phyloP scores from a whole-genome alignment of 2,329 filamentous ascomycete genomes.

The Colletotrichum lentis region DNA sequence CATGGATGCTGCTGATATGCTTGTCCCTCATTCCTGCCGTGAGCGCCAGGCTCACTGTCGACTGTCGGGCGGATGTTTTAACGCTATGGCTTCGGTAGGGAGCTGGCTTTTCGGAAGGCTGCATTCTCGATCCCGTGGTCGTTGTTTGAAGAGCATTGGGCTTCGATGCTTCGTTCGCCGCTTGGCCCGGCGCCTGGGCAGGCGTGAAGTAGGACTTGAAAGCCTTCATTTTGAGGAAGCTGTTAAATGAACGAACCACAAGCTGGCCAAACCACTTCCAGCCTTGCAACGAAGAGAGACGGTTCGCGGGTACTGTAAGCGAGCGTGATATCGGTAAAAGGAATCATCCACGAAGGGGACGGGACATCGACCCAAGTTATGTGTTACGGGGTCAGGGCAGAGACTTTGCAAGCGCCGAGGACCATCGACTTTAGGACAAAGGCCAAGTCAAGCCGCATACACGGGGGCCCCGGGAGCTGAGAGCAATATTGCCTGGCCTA shows the following conservation, averaged over 20 bases:
- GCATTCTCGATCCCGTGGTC: slow-evolving; percentile 2
- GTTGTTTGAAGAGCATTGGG: slow-evolving; percentile 5
- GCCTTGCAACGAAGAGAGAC: slow-evolving; percentile 20
- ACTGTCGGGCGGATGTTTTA: slow-evolving; percentile 34
- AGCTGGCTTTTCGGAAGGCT: slow-evolving; percentile 26
- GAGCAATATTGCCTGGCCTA: slow-evolving; percentile 24
- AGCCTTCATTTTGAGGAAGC: slow-evolving; percentile 31
- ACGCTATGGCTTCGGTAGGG: slow-evolving; percentile 26
- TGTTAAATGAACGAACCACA: slow-evolving; percentile 32
- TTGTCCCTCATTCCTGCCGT: slow-evolving; percentile 36
- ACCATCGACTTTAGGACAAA: slow-evolving; percentile 18
- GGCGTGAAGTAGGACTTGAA: slow-evolving; percentile 38
- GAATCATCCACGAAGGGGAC: slow-evolving; percentile 7
- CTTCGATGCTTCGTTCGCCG: slow-evolving; percentile 2
- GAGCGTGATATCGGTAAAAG: slow-evolving; percentile 5
- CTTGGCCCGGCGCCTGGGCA: slow-evolving; percentile 21
- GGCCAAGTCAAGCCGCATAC: slow-evolving; percentile 22
- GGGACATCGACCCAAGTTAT: slow-evolving; percentile 30
- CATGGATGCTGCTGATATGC: slow-evolving; percentile 34
- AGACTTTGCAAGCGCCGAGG: slow-evolving; percentile 11
- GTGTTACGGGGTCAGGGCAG: slow-evolving; percentile 15
- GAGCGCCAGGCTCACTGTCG: slow-evolving; percentile 35
- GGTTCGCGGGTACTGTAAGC: slow-evolving; percentile 17
- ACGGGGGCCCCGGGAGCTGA: slow-evolving; percentile 34
- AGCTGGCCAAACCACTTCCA: slow-evolving; percentile 28